phyloP scores from a whole-genome alignment of 2,329 filamentous ascomycete genomes.

The Neobulgaria alba region DNA sequence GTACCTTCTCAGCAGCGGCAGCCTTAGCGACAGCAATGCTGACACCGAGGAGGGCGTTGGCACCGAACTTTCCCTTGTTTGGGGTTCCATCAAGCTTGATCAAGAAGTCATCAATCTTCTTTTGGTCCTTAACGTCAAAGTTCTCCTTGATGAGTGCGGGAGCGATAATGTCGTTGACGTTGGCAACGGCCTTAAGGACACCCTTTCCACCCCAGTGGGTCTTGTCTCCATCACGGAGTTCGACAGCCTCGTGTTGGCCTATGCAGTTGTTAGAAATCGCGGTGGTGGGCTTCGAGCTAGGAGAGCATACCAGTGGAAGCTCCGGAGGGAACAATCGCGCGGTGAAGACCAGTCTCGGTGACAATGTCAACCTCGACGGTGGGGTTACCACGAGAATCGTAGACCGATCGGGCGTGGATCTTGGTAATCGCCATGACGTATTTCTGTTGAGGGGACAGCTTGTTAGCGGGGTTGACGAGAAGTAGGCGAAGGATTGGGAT shows the following conservation, averaged over 20 bases:
- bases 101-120: conserved; percentile 74
- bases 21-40: conserved; percentile 80
- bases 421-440: conserved; percentile 81
- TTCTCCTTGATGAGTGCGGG: conserved; percentile 75
- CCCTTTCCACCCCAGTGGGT: conserved; percentile 80
- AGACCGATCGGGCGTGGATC: conserved; percentile 89
- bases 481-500: background rate
- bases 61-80: conserved; percentile 83
- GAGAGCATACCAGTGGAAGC: conserved; percentile 74
- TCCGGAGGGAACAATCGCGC: conserved; percentile 93
- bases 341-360: conserved; percentile 93
- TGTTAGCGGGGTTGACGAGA: conserved; percentile 10
- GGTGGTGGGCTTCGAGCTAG: conserved; percentile 12
- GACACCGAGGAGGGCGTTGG: conserved; percentile 84
- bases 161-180: conserved; percentile 75
- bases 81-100: conserved; percentile 75
- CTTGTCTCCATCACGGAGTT: conserved; percentile 88
- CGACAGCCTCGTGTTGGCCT: conserved; percentile 86
- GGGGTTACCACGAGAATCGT: conserved; percentile 97
- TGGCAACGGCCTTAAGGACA: conserved; percentile 76
- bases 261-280: conserved; percentile 18
- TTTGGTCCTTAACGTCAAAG: conserved; percentile 80
- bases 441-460: conserved; percentile 15
- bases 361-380: conserved; percentile 97
- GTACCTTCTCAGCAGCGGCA: conserved; percentile 75